Conservation (phyloP, 441 rosid species). For the Erodium texanum region DNA sequence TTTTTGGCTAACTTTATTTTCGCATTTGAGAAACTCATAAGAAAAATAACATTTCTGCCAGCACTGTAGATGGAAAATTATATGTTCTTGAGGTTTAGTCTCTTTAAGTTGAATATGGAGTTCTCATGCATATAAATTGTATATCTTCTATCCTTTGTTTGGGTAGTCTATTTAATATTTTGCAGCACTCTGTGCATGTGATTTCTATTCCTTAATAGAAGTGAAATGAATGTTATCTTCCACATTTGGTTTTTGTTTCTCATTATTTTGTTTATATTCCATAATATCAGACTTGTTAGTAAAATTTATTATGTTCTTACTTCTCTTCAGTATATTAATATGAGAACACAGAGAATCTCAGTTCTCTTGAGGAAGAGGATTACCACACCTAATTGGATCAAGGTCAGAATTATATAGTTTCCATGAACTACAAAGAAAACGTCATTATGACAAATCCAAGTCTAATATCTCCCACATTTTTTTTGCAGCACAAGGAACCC, state of each 20-base stretch:
- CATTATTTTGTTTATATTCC: not conserved
- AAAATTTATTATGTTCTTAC: constrained; percentile 13
- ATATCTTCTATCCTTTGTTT: not conserved
- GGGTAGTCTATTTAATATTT: not conserved
- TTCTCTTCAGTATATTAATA: constrained; percentile 54
- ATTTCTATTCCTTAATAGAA: not conserved
- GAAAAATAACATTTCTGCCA: too few species aligned
- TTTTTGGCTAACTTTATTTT: too few species aligned
- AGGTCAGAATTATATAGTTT: constrained; percentile 43
- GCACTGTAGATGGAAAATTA: not conserved
- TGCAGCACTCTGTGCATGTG: not conserved
- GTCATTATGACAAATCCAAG: not conserved
- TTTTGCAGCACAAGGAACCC: constrained; percentile 91
- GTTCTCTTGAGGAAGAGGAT: constrained; percentile 84
- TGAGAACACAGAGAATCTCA: constrained; percentile 79
- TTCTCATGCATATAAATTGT: not conserved
- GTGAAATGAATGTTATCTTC: not conserved
- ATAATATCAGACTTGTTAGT: constrained; percentile 15
- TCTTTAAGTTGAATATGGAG: not conserved
- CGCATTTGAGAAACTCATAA: too few species aligned
- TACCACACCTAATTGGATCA: constrained; percentile 92
- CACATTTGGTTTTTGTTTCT: not conserved
- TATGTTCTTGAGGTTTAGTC: not conserved
- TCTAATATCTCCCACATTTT: constrained; percentile 19
- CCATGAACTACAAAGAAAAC: constrained; percentile 1